These are phyloP conservation scores for Diaporthe helianthi DNA, from an alignment of 2,329 filamentous ascomycete genomes.

Conservation along the genomic window DNA sequence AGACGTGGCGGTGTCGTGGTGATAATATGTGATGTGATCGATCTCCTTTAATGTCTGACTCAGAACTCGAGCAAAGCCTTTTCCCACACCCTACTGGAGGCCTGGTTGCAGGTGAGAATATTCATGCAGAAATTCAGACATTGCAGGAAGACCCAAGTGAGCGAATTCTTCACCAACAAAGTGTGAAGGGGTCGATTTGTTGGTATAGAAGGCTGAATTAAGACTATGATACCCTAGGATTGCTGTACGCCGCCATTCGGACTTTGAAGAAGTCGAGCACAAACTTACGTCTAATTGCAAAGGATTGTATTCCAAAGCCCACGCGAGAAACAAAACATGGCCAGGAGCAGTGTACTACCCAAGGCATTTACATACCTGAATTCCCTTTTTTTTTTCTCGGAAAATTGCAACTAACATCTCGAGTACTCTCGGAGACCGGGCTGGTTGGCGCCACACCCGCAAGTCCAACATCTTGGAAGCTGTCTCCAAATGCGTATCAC, in stretches of 20 bases:
- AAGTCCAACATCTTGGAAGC: neutral
- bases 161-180: too few species aligned
- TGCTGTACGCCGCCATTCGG: neutral
- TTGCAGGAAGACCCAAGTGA: too few species aligned
- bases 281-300: too few species aligned
- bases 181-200: too few species aligned
- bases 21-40: too few species aligned
- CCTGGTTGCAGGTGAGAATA: too few species aligned
- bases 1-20: too few species aligned
- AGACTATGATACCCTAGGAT: neutral
- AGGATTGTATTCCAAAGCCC: neutral
- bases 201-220: too few species aligned
- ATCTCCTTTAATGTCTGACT: too few species aligned
- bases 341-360: neutral
- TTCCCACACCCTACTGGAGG: too few species aligned
- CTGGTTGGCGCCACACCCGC: neutral
- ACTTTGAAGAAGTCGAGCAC: neutral
- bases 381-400: neutral
- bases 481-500: fast-evolving
- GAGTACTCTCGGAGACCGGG: neutral
- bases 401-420: neutral
- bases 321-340: neutral
- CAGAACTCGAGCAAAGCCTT: too few species aligned
- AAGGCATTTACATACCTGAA: neutral
- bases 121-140: too few species aligned